These are phyloP conservation scores for Plantago elongata DNA, from an alignment of 257 asterid species.

Conservation along the genomic window DNA sequence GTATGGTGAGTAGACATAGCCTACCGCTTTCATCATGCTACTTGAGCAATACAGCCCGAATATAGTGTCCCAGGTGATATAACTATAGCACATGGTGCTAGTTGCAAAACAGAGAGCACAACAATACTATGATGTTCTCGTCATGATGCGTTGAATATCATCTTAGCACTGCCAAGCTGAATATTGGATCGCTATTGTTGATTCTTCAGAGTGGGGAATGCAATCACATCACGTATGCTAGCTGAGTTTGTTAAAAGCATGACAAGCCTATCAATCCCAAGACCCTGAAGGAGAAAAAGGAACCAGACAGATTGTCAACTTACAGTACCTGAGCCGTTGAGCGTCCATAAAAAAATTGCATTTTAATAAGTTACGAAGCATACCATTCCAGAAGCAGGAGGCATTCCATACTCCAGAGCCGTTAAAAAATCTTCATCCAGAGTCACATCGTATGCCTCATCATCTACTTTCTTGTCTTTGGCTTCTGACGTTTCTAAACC, in stretches of 20 bases:
- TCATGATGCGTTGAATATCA: not conserved
- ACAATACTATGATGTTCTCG: not conserved
- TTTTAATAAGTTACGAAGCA: not conserved
- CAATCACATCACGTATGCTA: slow-evolving; percentile 86
- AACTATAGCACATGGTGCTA: no score
- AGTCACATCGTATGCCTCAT: slow-evolving; percentile 69
- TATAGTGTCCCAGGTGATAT: no score
- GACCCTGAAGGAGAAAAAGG: slow-evolving; percentile 54
- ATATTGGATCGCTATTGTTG: slow-evolving; percentile 22
- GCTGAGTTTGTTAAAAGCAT: slow-evolving; percentile 82
- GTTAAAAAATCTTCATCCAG: slow-evolving; percentile 90
- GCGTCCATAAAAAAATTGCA: not conserved
- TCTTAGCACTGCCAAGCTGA: not conserved
- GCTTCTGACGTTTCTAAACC: slow-evolving; percentile 30
- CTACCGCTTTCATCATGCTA: not conserved
- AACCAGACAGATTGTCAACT: not conserved
- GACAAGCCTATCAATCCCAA: slow-evolving; percentile 90
- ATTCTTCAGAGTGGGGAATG: slow-evolving; percentile 86
- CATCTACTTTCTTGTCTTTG: slow-evolving; percentile 39
- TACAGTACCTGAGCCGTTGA: not conserved
- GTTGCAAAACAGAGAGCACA: no score
- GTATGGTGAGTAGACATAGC: not conserved
- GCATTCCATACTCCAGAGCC: slow-evolving; percentile 98
- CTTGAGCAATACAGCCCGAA: not conserved
- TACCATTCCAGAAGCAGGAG: slow-evolving; percentile 99